These are phyloP conservation scores for Ceratonia siliqua DNA, from an alignment of 306 rosid genomes.

Conservation along the genomic window DNA sequence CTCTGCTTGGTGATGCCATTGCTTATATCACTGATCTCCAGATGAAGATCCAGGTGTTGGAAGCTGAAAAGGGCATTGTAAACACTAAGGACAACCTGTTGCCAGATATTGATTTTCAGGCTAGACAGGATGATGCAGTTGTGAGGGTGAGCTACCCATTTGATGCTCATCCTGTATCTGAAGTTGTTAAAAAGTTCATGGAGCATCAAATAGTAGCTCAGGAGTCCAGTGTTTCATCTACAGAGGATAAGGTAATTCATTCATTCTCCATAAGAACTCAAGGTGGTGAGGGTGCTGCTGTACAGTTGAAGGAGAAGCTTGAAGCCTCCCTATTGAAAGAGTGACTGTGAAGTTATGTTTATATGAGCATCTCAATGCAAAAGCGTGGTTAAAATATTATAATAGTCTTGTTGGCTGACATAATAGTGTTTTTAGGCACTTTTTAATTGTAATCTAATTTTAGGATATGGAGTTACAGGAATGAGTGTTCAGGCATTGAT, in stretches of 20 bases:
- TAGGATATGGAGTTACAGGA: background rate
- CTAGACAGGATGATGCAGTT: conserved; percentile 56
- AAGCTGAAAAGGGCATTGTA: conserved; percentile 55
- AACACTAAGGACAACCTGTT: conserved; percentile 41
- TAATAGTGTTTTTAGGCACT: background rate
- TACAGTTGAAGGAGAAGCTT: conserved; percentile 66
- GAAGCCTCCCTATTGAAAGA: conserved; percentile 52
- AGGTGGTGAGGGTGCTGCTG: conserved; percentile 52
- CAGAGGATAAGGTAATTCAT: conserved; percentile 49
- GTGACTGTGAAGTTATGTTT: conserved; percentile 13
- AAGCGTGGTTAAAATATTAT: background rate
- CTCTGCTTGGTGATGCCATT: conserved; percentile 75
- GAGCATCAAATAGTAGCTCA: conserved; percentile 58
- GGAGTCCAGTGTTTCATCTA: conserved; percentile 48
- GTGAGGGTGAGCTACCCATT: conserved; percentile 56
- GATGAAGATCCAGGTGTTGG: conserved; percentile 65
- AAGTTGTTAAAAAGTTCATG: conserved; percentile 45
- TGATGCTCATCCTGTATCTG: conserved; percentile 67
- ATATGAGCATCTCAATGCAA: conserved; percentile 7
- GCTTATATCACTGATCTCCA: conserved; percentile 72
- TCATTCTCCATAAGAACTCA: conserved; percentile 55
- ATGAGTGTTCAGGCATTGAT: background rate
- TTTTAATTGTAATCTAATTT: background rate
- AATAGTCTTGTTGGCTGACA: background rate
- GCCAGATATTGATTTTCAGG: conserved; percentile 51